Evolutionary conservation across 1,284 basidiomycete genomes (phyloP), one percentile per base, ranked within the genome.

Genomic region (Boletellus deceptivus): DNA sequence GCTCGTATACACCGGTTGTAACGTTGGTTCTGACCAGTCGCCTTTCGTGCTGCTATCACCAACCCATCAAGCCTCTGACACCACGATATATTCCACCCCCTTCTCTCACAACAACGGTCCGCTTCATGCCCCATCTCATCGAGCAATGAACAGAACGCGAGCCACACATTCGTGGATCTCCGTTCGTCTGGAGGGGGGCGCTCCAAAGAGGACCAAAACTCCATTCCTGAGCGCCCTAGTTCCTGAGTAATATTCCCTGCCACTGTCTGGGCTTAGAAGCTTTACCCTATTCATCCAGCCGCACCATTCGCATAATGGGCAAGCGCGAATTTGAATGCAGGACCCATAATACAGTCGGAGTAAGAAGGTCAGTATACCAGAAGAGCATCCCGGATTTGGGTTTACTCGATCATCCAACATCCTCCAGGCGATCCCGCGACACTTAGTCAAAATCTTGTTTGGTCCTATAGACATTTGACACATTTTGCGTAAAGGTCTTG

Each of bases 371-470:
- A 47, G 73, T 80, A 54, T 65, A 84, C 88, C 89, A 93, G 64
- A 90, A 80, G 71, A 92, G 91, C 86, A 91, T 86, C 52, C 92
- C 92, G 2, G 92, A 88, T 43, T 90, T 85, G 1, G 93, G 93
- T 3, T 78, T 76, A 35, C 74, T 80, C 91, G 93, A 96, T 56
- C 86, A 83, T 1, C 84, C 91, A 22, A 93, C 69, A 1, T 84
- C 89, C 49, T 73, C 74, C 34, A 96, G 76, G 59, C 93, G 77
- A 61, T 78, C 81, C 51, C 77, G 72, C 65, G 93, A 86, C 16
- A 84, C 82, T 1, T 68, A 64, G 64, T 93, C 89, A 64, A 96
- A 94, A 18, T 91, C 84, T 17, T 91, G 75, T 64, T 92, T 88
- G 52, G 72, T 66, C 43, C 79, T 76, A 72, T 96, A 97, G 67